Evolutionary conservation across 805 yeast species (phyloP), one percentile per base, ranked within the genome.

Genomic region (Cyberlindnera mycetangii): DNA sequence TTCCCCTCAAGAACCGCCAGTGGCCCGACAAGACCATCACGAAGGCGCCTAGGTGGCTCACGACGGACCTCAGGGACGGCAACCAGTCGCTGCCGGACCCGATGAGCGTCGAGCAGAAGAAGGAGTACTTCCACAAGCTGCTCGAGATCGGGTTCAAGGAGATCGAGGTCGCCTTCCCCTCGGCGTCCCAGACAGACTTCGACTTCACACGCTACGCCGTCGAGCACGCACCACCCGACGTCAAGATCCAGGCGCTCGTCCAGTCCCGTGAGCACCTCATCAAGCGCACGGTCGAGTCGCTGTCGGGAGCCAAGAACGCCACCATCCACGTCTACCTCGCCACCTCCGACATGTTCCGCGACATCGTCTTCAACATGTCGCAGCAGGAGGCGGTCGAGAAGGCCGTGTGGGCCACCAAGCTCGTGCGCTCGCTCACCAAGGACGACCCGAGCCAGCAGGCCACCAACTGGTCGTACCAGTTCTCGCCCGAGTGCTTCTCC

Each of bases 71-170:
- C 51, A 76, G 92, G 70, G 92, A 84, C 59, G 92, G 92, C 51
- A 84, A 84, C 66, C 92, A 84, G 62, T 79, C 89, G 16, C 70
- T 84, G 46, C 92, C 92, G 21, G 92, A 84, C 66, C 92, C 92
- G 22, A 84, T 84, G 92, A 73, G 84, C 9, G 77, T 84, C 14
- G 80, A 73, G 41, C 86, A 84, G 64, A 84, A 84, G 67, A 82
- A 83, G 59, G 82, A 78, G 57, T 83, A 83, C 61, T 84, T 83
- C 71, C 81, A 81, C 56, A 84, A 84, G 64, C 70, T 84, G 53
- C 55, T 83, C 8, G 87, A 83, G 46, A 70, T 84, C 45, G 92
- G 92, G 2, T 83, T 84, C 69, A 84, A 84, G 60, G 92, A 84
- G 67, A 84, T 84, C 56, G 92, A 84, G 65, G 92, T 84, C 37